Evolutionary conservation across 2,329 filamentous ascomycete species (phyloP), one percentile per base, ranked within the genome.

Genomic region (Intubia oerlemansii): DNA sequence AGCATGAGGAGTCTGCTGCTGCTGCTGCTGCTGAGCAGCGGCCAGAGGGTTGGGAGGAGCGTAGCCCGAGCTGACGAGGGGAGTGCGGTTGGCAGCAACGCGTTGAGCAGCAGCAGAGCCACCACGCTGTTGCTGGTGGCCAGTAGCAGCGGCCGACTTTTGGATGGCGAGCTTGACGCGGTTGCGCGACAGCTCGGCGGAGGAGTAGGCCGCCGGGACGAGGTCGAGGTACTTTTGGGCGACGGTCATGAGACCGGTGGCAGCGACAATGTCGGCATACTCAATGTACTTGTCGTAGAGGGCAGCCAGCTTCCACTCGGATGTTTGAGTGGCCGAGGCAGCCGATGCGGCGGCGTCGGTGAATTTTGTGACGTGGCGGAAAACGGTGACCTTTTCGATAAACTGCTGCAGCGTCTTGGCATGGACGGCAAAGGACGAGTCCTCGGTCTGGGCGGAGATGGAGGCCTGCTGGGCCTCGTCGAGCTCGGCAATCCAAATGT

Each of bases 311-410:
- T 91, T 93, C 85, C 85, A 98, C 41, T 74, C 79, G 2, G 72
- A 71, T 8, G 66, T 59, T n/a, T n/a, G n/a, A n/a, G n/a, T n/a
- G 8, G 19, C 19, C 19, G 8, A 8, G 8, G 8, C n/a, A 40
- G 79, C 66, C 26, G 55, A 53, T 37, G 67, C 66, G 44, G 93
- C 82, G 7, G 54, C 51, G 46, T 98, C 88, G 41, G 77, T 57
- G 56, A 93, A 98, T 44, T 85, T 82, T 36, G 82, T 84, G 24
- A 93, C 84, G 40, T 88, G 68, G 31, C 88, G 75, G 70, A 98
- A 98, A 30, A 98, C 68, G 0, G 84, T 91, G 26, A 98, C 88
- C 59, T 98, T 98, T 54, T 98, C 88, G 36, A 98, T 91, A 45
- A 98, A 85, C 39, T 78, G 74, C 50, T 95, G 88, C 24, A 98